Conservation (phyloP, 495 filamentous ascomycete genomes). For the Neurospora sp. region DNA sequence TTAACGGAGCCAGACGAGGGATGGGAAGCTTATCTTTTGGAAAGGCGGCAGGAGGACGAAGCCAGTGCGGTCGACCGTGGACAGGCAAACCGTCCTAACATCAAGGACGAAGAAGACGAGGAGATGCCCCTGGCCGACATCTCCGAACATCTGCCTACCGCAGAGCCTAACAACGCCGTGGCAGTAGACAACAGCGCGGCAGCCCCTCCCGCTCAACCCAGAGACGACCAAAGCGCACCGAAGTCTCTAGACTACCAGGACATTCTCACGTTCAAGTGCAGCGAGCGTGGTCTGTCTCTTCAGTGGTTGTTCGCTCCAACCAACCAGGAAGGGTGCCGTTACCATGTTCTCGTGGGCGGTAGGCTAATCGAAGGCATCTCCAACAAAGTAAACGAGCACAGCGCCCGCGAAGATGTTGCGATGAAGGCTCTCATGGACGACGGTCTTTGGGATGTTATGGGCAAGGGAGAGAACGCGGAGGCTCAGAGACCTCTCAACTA, state of each 20-base stretch:
- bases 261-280: no score
- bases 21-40: no score
- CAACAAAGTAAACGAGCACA: not conserved
- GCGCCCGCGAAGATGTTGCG: not conserved
- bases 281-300: not conserved
- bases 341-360: not conserved
- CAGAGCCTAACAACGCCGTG: no score
- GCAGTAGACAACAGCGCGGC: no score
- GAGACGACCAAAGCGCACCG: not conserved
- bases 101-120: not conserved
- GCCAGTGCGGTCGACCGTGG: not conserved
- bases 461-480: not conserved
- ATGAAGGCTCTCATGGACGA: not conserved
- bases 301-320: not conserved
- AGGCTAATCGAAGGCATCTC: not conserved
- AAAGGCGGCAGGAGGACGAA: not conserved
- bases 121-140: not conserved
- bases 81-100: not conserved
- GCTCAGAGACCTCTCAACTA: no score
- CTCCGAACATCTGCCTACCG: no score
- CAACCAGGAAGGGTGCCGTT: not conserved
- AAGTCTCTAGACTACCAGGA: no score
- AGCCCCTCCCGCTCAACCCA: not conserved
- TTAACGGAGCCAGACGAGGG: no score
- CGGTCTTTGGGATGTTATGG: not conserved